These are phyloP conservation scores for Thymus quinquecostatus DNA, from an alignment of 257 asterid species.

Conservation along the genomic window DNA sequence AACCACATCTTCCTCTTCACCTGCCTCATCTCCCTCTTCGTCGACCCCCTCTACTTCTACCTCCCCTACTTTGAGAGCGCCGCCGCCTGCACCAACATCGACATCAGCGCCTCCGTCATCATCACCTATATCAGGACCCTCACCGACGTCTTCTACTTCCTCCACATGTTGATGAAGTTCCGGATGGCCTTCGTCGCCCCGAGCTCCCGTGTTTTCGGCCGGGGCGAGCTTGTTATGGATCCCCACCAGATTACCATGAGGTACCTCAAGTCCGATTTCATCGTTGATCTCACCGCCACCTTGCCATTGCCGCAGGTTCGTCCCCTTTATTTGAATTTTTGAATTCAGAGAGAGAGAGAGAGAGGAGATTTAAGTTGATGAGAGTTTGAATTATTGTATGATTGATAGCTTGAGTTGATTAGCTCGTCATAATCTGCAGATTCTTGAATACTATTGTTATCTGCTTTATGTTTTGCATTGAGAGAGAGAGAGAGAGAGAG, in stretches of 20 bases:
- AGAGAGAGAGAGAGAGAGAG: no score
- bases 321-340: no score
- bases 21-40: constrained; percentile 71
- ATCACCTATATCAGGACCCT: constrained; percentile 67
- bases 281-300: constrained; percentile 74
- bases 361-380: no score
- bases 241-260: constrained; percentile 59
- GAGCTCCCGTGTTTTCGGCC: constrained; percentile 83
- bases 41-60: constrained; percentile 88
- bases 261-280: constrained; percentile 73
- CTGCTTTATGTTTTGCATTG: no score
- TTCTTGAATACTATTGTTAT: no score
- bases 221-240: constrained; percentile 95
- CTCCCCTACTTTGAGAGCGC: constrained; percentile 64
- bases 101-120: constrained; percentile 44
- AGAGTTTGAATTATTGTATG: no score
- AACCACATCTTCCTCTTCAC: constrained; percentile 76
- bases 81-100: constrained; percentile 70
- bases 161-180: constrained; percentile 80
- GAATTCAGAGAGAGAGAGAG: not conserved
- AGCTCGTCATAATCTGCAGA: no score
- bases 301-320: constrained; percentile 84
- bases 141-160: constrained; percentile 65
- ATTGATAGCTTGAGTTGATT: no score
- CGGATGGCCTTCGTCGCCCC: constrained; percentile 93